Evolutionary conservation across 345 rosid genomes (phyloP).

Genomic region (Trapa incisa): DNA sequence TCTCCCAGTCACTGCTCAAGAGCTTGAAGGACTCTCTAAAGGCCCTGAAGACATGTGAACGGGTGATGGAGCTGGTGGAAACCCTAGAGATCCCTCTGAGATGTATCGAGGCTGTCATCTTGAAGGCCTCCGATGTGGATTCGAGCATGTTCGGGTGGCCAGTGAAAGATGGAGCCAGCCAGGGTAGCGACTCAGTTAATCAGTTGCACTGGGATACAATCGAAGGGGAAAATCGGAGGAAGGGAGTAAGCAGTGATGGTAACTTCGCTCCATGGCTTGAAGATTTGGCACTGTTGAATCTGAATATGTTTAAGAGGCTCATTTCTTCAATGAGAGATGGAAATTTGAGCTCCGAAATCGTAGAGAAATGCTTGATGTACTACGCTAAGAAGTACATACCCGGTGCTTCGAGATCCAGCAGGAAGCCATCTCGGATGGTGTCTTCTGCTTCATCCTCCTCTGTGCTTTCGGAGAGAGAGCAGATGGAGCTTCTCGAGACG

Average conservation of each 20-base stretch:
- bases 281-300: constrained; percentile 45
- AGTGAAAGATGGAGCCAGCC: constrained; percentile 33
- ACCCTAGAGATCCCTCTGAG: constrained; percentile 45
- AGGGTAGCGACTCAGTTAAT: constrained; percentile 12
- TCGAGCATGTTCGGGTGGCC: constrained; percentile 89
- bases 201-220: constrained; percentile 42
- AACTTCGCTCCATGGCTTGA: constrained; percentile 58
- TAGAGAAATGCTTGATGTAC: constrained; percentile 68
- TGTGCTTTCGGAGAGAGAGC: constrained; percentile 47
- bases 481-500: constrained; percentile 65
- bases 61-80: constrained; percentile 37
- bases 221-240: constrained; percentile 33
- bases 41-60: constrained; percentile 73
- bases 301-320: constrained; percentile 44
- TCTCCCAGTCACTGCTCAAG: constrained; percentile 54
- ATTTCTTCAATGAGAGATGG: constrained; percentile 45
- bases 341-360: constrained; percentile 45
- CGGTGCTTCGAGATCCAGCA: constrained; percentile 52
- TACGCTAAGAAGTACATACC: constrained; percentile 78
- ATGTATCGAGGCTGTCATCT: constrained; percentile 52
- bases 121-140: constrained; percentile 58
- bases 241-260: constrained; percentile 16
- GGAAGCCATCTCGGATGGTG: constrained; percentile 38
- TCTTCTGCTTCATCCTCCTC: constrained; percentile 24
- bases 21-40: constrained; percentile 57